Conservation (phyloP, 352 stramenopile species). For the Pythium rishiriense region DNA sequence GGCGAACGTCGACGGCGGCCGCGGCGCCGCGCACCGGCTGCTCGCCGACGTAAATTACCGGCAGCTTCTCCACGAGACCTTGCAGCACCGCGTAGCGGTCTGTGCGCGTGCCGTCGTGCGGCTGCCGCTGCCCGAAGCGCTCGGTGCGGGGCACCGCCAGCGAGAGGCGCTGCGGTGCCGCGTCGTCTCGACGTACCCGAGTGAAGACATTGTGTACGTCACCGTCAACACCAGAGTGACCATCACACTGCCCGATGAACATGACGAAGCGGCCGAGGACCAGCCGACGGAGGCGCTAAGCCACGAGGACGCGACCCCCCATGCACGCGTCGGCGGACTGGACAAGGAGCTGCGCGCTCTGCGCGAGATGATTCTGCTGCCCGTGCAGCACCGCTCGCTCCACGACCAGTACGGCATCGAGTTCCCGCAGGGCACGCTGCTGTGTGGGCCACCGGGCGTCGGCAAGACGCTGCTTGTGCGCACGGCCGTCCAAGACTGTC, state of each 20-base stretch:
- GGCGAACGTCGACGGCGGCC: not conserved
- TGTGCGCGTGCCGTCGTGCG: conserved; percentile 39
- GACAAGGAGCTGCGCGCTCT: conserved; percentile 59
- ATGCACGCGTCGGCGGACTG: conserved; percentile 49
- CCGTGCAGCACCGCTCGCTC: conserved; percentile 40
- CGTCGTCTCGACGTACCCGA: conserved; percentile 28
- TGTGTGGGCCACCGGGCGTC: conserved; percentile 77
- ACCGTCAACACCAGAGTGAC: conserved; percentile 54
- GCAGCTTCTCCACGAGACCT: conserved; percentile 52
- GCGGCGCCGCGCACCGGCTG: conserved; percentile 28
- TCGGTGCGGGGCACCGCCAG: not conserved
- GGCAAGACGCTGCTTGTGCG: conserved; percentile 84
- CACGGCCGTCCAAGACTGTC: conserved; percentile 62
- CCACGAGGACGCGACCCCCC: not conserved
- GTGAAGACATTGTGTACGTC: conserved; percentile 29
- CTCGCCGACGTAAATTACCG: conserved; percentile 39
- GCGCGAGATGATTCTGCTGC: conserved; percentile 72
- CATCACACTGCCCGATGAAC: conserved; percentile 33
- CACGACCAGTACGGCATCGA: conserved; percentile 40
- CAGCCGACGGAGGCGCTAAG: not conserved
- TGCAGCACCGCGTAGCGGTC: conserved; percentile 54
- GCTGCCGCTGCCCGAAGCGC: conserved; percentile 31
- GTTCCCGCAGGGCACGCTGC: conserved; percentile 68
- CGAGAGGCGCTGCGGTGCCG: not conserved
- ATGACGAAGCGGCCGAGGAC: not conserved